Evolutionary conservation across 306 rosid genomes (phyloP).

Genomic region (Dalbergia oliveri): DNA sequence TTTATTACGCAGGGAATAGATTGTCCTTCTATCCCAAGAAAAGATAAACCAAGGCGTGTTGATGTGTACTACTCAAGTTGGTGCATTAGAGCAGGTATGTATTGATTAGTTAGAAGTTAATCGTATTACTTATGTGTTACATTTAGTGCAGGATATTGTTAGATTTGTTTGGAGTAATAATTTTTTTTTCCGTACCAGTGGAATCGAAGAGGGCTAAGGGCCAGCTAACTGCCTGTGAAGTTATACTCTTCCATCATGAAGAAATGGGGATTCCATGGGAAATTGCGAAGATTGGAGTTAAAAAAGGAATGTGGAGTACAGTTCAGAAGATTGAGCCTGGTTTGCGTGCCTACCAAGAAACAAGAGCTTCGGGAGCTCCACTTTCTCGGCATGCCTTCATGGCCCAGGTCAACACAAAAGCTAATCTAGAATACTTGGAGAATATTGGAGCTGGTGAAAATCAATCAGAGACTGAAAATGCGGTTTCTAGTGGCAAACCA

Average conservation of each 20-base stretch:
- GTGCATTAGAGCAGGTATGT: slow-evolving; percentile 73
- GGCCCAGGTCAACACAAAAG: slow-evolving; percentile 59
- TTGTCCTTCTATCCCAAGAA: slow-evolving; percentile 58
- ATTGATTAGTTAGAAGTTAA: background rate
- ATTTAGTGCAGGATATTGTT: background rate
- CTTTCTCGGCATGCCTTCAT: slow-evolving; percentile 77
- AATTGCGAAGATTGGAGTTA: slow-evolving; percentile 90
- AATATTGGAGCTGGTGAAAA: slow-evolving; percentile 55
- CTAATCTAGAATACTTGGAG: slow-evolving; percentile 65
- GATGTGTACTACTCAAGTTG: slow-evolving; percentile 75
- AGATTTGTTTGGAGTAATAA: slow-evolving; percentile 35
- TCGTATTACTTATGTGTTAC: background rate
- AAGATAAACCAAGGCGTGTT: slow-evolving; percentile 64
- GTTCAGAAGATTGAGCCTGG: slow-evolving; percentile 95
- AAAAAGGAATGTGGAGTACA: slow-evolving; percentile 95
- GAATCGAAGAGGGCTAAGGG: slow-evolving; percentile 73
- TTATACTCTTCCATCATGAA: slow-evolving; percentile 90
- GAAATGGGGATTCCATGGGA: slow-evolving; percentile 99
- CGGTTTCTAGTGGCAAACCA: slow-evolving; percentile 59
- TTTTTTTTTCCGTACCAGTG: slow-evolving; percentile 52
- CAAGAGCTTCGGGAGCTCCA: slow-evolving; percentile 65
- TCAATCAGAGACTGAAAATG: slow-evolving; percentile 45
- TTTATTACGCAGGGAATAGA: slow-evolving; percentile 57
- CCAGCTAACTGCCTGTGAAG: slow-evolving; percentile 83
- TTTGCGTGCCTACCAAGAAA: slow-evolving; percentile 79